These are phyloP conservation scores for Tetramitus jugosus DNA, from an alignment of 208 protist genomes.

Conservation along the genomic window DNA sequence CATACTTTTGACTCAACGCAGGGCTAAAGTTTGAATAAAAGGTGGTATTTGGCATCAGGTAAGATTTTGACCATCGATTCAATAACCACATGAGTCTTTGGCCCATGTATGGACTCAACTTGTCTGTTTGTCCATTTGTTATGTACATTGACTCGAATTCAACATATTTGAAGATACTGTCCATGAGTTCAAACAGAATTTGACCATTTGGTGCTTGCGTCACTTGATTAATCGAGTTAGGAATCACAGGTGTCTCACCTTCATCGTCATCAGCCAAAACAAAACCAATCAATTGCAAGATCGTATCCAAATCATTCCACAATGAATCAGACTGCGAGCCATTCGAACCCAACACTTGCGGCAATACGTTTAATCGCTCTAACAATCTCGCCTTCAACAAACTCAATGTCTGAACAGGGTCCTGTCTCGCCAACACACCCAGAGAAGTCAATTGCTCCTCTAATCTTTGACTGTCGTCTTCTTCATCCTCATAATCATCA, in stretches of 20 bases:
- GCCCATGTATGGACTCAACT: not conserved
- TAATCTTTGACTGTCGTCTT: not conserved
- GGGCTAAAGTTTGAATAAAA: not conserved
- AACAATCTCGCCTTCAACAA: no score
- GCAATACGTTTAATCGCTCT: no score
- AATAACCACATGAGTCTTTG: constrained; percentile 17
- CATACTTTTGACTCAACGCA: not conserved
- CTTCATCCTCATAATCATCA: not conserved
- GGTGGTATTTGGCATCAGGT: not conserved
- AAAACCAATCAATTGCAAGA: constrained; percentile 4
- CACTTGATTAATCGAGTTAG: not conserved
- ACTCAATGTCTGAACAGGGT: not conserved
- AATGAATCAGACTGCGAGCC: not conserved
- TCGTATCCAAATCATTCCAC: constrained; percentile 12
- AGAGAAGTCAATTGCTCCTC: not conserved
- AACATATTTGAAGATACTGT: not conserved
- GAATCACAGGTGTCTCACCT: not conserved
- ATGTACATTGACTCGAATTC: no score
- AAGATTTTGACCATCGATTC: not conserved
- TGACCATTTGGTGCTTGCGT: not conserved
- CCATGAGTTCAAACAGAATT: not conserved
- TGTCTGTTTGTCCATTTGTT: not conserved
- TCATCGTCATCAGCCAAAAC: not conserved
- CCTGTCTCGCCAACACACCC: not conserved
- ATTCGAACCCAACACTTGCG: no score